These are phyloP conservation scores for Acanthamoeba castellanii DNA, from an alignment of 208 protist genomes.

Conservation along the genomic window DNA sequence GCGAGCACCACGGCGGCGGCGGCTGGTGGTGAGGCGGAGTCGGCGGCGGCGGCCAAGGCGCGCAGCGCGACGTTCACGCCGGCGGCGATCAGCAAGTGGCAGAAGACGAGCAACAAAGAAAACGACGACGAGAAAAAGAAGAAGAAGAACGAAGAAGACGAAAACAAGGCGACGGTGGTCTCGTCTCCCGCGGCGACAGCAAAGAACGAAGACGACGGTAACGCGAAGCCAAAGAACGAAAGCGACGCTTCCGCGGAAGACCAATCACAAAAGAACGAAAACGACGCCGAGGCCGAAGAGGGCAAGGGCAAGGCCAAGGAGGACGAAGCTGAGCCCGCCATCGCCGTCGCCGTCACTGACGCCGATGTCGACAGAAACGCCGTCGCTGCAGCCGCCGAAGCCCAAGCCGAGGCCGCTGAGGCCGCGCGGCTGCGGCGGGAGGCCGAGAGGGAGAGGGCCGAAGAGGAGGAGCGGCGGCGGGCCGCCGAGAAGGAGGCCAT, in stretches of 20 bases:
- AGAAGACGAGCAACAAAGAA: background rate
- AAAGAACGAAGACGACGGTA: conserved; percentile 19
- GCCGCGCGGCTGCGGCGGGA: background rate
- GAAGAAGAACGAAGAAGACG: background rate
- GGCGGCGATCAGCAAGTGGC: conserved; percentile 4
- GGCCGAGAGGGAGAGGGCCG: background rate
- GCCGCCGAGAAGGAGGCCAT: conserved; percentile 48
- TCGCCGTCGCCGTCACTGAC: background rate
- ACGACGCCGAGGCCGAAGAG: background rate
- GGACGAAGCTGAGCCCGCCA: background rate
- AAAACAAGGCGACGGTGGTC: background rate
- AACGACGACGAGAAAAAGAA: background rate
- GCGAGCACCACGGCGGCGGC: background rate
- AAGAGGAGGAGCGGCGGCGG: conserved; percentile 24
- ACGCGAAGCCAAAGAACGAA: conserved; percentile 22
- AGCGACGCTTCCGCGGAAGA: background rate
- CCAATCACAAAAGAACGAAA: background rate
- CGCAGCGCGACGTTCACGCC: conserved; percentile 30
- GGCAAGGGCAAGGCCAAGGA: background rate
- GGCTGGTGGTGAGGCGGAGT: background rate
- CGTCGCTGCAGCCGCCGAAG: background rate
- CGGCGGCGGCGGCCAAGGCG: conserved; percentile 4
- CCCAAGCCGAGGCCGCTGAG: background rate
- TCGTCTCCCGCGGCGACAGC: background rate
- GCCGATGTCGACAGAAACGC: background rate